Evolutionary conservation across 2,329 filamentous ascomycete species (phyloP), one percentile per base, ranked within the genome.

Genomic region (Pyricularia sp.): DNA sequence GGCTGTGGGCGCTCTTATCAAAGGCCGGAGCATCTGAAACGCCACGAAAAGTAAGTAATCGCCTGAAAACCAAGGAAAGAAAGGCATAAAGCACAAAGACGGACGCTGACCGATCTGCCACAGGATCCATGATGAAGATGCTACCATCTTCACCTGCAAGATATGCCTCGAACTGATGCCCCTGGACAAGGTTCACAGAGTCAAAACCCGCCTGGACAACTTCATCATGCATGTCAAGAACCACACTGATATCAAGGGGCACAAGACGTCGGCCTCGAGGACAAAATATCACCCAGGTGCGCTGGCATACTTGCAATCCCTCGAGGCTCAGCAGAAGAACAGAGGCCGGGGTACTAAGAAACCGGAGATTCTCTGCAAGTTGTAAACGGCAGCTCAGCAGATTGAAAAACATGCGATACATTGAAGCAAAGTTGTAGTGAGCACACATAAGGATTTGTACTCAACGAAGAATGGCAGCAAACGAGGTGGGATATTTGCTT

Each of bases 161-260:
- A n/a, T 50, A 5, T 50, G 42, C 42, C 42, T 50, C 17, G 42
- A 50, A 17, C 42, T 50, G 3, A n/a, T 20, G 42, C 42, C 42
- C 17, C 17, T 17, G 5, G 42, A 50, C 1, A 50, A 50, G 20
- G 42, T 50, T 17, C 64, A 65, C 64, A 31, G 36, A 10, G 36
- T 36, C 4, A 33, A 36, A 25, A 25, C 31, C 30, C 64, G 64
- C 10, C 42, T 65, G 5, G 42, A 68, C 25, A 68, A 33, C 55
- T 61, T 59, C 26, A n/a, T 31, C 23, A 59, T 30, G 4, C 66
- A 68, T 25, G 30, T 68, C 55, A 68, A 68, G 28, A 65, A 65
- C 31, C 64, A 65, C 64, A 65, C 30, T 23, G 33, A 36, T 36
- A 14, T 36, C 11, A 36, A 36, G 33, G 33, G 33, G 12, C 11